Evolutionary conservation across 148 eudicot genomes (phyloP), one percentile per base, ranked within the genome.

Genomic region (Persicaria tinctoria): DNA sequence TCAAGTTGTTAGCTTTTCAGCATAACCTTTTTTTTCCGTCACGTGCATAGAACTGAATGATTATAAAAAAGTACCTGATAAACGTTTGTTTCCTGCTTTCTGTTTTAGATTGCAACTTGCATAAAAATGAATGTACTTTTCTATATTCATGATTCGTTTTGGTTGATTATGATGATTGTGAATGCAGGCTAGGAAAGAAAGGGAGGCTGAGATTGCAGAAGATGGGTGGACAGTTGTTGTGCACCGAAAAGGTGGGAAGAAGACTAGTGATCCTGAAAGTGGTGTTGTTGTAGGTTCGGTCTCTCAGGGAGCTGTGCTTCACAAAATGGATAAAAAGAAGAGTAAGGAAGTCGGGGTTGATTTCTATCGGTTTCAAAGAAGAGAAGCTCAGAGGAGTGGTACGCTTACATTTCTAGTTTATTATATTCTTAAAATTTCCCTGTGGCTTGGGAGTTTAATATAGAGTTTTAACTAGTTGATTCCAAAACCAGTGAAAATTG

Each of bases 141-240:
- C 11, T 13, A 50, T 50, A 5, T 10, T 50, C 53, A 27, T 59
- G 45, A 8, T 74, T 7, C n/a, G 1, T 9, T 47, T 27, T 78
- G 56, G 70, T 78, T 68, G 74, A 70, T 51, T 16, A 63, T 53
- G 9, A 49, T 49, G 41, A 32, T 32, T 32, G 41, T 10, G 41
- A 64, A 66, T 66, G 70, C 90, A 93, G 97, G 89, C 87, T 77
- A 87, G 81, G 78, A 80, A 79, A 80, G 97, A 88, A 75, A 87
- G 80, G 74, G 90, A 87, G 78, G 87, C 82, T 13, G 82, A 78
- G 55, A 88, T 91, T 75, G 89, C 93, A 59, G 97, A 91, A 70
- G 98, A 86, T n/a, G 98, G 97, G 18, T 94, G 97, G 97, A 91
- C 97, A 32, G 93, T 94, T 76, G 97, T 94, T 27, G 85, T 79